Base-by-base conservation (phyloP, 2,329 filamentous ascomycete genomes). In the Colletotrichum theobromicola region DNA sequence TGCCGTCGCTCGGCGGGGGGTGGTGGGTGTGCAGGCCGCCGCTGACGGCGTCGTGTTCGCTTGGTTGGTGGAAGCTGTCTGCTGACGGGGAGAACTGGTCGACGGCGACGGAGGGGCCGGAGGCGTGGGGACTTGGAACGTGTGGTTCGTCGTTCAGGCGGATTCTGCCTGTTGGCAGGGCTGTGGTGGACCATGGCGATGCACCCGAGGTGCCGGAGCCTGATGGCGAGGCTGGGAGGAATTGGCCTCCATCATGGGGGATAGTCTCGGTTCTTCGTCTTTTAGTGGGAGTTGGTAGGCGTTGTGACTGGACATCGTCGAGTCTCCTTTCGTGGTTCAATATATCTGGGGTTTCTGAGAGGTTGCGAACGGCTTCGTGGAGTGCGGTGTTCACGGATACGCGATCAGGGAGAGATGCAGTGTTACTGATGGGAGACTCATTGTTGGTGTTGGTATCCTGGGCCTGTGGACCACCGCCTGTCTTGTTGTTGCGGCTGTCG, bases 1-100 rank as follows among this genome's bases (percentile, higher is more conserved):
- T 79, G 35, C 55, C 77, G 68, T 67, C 72, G 76, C 3, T 58
- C 50, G 1, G 76, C 73, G 57, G 18, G 12, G 57, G 18, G 12
- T 7, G 8, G 10, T 13, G 74, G 58, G 18, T 15, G 7, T 28
- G 24, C 12, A 57, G 63, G 21, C 58, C 21, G 16, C n/a, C 26
- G 16, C n/a, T n/a, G 4, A n/a, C 9, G 13, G 37, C 10, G 0
- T 50, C 26, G 4, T 72, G 35, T 26, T 67, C 62, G 3, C 12
- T 69, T 7, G 67, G 18, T 0, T 46, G 32, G 21, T 72, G 63
- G 15, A 30, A 67, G 30, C 69, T 61, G 6, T 24, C 69, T 30
- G 69, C 63, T 12, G 69, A 67, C 4, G 69, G 69, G 2, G 69
- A 67, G 24, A 72, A 72, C n/a, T 72, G 69, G 12, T 67, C 55